Evolutionary conservation across 2,329 filamentous ascomycete species (phyloP).

Genomic region (Botrytis porri): DNA sequence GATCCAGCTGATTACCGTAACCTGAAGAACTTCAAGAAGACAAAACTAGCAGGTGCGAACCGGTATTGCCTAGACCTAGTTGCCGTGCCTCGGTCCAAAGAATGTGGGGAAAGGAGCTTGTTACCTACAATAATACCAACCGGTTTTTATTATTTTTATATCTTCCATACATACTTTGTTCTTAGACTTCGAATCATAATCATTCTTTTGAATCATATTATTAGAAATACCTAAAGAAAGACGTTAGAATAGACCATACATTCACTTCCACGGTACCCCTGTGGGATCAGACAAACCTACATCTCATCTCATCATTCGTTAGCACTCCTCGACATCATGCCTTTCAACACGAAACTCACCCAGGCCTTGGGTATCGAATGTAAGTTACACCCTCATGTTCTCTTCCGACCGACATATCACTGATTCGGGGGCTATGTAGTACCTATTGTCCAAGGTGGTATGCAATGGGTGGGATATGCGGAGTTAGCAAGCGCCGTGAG

Average conservation of each 20-base stretch:
- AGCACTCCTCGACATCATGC: constrained; percentile 35
- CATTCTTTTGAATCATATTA: constrained; percentile 2
- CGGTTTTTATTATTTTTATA: not conserved
- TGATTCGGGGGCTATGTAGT: constrained; percentile 46
- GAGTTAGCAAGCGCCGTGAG: constrained; percentile 73
- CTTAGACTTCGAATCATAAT: constrained; percentile 3
- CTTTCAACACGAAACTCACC: constrained; percentile 42
- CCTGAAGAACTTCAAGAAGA: not conserved
- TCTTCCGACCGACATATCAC: not conserved
- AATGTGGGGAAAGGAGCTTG: constrained; percentile 19
- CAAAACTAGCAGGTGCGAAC: not conserved
- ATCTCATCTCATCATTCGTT: not conserved
- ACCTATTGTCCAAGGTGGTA: constrained; percentile 80
- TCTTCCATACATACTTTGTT: not conserved
- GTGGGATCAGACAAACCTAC: not conserved
- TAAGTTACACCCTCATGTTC: constrained; percentile 24
- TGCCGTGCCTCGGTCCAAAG: constrained; percentile 18
- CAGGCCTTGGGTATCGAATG: constrained; percentile 43
- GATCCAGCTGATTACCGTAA: not conserved
- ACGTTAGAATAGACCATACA: constrained; percentile 23
- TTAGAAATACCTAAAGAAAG: constrained; percentile 2
- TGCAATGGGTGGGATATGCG: constrained; percentile 83
- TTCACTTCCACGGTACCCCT: not conserved
- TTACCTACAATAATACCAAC: not conserved
- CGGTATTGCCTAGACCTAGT: not conserved